Evolutionary conservation across 257 asterid genomes (phyloP).

Genomic region (Plantago elongata): DNA sequence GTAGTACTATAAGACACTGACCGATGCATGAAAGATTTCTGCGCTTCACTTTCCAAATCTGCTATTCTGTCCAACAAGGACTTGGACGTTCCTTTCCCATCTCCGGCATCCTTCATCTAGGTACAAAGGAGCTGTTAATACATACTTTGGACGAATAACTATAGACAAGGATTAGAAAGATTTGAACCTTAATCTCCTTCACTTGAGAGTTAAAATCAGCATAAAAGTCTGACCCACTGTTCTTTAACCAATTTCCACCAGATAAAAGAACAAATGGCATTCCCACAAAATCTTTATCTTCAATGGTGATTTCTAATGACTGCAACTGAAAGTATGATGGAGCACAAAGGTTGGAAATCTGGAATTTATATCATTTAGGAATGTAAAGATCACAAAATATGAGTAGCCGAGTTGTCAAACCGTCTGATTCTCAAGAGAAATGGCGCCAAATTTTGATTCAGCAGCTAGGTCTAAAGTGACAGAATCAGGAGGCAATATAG

Average conservation of each 20-base stretch:
- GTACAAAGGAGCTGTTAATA: conserved; percentile 18
- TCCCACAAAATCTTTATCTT: conserved; percentile 69
- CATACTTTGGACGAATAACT: neutral
- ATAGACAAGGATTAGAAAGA: conserved; percentile 17
- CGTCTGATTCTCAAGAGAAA: conserved; percentile 47
- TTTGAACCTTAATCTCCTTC: conserved; percentile 40
- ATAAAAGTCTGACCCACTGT: conserved; percentile 81
- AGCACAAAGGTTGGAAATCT: conserved; percentile 2
- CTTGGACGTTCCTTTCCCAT: conserved; percentile 77
- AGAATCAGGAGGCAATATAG: conserved; percentile 72
- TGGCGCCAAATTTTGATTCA: conserved; percentile 54
- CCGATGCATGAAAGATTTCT: conserved; percentile 99
- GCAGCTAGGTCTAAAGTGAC: conserved; percentile 55
- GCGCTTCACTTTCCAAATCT: conserved; percentile 88
- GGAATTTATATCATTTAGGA: conserved; percentile 16
- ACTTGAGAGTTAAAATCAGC: conserved; percentile 45
- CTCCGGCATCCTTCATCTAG: conserved; percentile 46
- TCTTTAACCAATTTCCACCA: conserved; percentile 75
- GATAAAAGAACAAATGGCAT: conserved; percentile 93
- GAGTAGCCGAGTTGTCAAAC: conserved; percentile 27
- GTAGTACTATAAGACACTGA: conserved; percentile 26
- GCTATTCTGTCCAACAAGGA: conserved; percentile 82
- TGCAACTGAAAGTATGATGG: conserved; percentile 57
- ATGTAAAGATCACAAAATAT: conserved; percentile 12
- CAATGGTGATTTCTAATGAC: conserved; percentile 66